Base-by-base conservation (phyloP, 2,329 filamentous ascomycete species). In the Lachnellula occidentalis region DNA sequence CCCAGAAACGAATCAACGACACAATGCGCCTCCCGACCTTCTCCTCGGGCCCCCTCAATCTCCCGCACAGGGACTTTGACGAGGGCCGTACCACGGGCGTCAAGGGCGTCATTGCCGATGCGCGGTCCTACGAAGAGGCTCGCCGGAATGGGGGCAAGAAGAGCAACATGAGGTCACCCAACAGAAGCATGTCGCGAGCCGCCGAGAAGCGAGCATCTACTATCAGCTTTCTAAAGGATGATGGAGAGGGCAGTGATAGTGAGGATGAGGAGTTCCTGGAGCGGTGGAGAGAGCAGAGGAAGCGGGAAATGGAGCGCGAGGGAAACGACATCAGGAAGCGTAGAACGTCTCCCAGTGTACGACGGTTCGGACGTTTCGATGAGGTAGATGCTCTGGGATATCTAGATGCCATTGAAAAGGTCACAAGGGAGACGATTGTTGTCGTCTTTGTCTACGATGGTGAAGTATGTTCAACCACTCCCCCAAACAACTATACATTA, bases 341-440 rank as follows among this genome's bases (percentile, higher is more conserved):
- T 66, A 82, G 85, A 66, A 86, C 83, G 50, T 92, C 86, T 69
- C 90, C 90, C 1, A 91, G 86, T 64, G 81, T 87, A 60, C 78
- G 88, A 61, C 78, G 86, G 55, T 97, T 88, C 69, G 94, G 94
- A 21, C 81, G 80, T 12, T 75, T 97, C 59, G 87, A 92, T 58
- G 80, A 83, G 56, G 94, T 97, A 1, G 92, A 97, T 75, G 92
- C 90, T 7, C 77, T 87, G 60, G 94, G 92, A 17, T 99, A 95
- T 66, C 80, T 99, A n/a, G 92, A 97, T 71, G 92, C 92, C 53
- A 90, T 97, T 63, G 94, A 99, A 74, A 94, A 90, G 73, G 90
- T 92, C 4, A 78, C 84, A 39, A 74, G 85, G 47, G 88, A 92
- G 46, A 92, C 90, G 0, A 81, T 88, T 3, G 92, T 97, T 2